Base-by-base conservation (phyloP, 108 stramenopile species). In the Stephanodiscus minutulus region DNA sequence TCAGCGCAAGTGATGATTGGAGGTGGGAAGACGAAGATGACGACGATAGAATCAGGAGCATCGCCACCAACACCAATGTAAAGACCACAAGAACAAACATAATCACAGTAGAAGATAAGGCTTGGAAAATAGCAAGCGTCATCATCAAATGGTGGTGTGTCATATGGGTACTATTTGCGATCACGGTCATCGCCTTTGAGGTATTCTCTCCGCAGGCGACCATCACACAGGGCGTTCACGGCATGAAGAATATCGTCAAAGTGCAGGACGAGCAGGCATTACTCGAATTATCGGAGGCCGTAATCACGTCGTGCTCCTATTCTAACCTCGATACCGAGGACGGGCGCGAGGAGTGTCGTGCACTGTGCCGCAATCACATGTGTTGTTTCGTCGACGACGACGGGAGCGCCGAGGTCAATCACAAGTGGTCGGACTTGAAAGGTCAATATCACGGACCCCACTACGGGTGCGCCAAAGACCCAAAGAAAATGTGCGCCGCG, bases 151-250 rank as follows among this genome's bases (percentile, higher is more conserved):
- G 52, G 35, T 67, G 66, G 66, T 67, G 46, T 49, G 15, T 28
- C 20, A 67, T 53, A 27, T 67, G 66, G 66, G 22, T 67, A 13
- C 29, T 67, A 17, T 67, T 67, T 28, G 66, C 66, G n/a, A 67
- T 67, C 21, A 13, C 35, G 18, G 35, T 49, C 35, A 35, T 67
- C 18, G 48, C 15, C 10, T n/a, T 53, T 31, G 66, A 52, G 31
- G 15, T 53, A 3, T 29, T 53, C 49, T 36, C 49, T 31, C 27
- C 59, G 8, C n/a, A n/a, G n/a, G n/a, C n/a, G n/a, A n/a, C n/a
- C n/a, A n/a, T n/a, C n/a, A n/a, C n/a, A n/a, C 53, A 7, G 7
- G 53, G 3, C 31, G 31, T 33, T 33, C 31, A 33, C 31, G 31
- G 36, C 18, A 33, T 2, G 15, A 61, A 18, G 33, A 53, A 20